Base-by-base conservation (phyloP, 306 rosid genomes). In the Luffa acutangula region DNA sequence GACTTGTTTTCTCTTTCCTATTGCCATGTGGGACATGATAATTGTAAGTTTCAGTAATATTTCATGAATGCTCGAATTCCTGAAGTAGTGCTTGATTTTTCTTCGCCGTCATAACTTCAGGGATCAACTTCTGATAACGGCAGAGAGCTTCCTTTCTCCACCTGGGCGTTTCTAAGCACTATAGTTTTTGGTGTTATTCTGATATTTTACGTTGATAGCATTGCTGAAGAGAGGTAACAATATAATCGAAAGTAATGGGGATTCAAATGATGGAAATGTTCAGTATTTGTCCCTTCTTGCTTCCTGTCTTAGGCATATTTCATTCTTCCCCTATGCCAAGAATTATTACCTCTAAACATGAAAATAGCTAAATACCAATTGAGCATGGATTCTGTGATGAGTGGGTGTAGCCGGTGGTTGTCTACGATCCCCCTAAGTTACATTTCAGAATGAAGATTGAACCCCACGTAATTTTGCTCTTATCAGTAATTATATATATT, bases 21-120 rank as follows among this genome's bases (percentile, higher is more conserved):
- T 90, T 77, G 98, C 98, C 86, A 91, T 96, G 98, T 91, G 98
- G 98, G 97, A 93, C 71, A 71, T 89, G 73, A 93, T 96, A 86
- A 87, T 96, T 63, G 98, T 96, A 86, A 90, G 98, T 86, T 81
- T 66, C 78, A 80, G 15, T 25, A 56, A 59, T 46, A 43, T 80
- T 86, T 31, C 49, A 21, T 18, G 81, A 41, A 51, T 58, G 31
- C 78, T 37, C 66, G 78, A 51, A 78, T 39, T 80, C 62, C 17
- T 83, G 48, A 78, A 73, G n/a, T 75, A 56, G 52, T 79, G 80
- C 62, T 79, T 62, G 72, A 64, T 74, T 79, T 70, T 21, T 21
- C 36, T 37, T 65, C 20, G 21, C 75, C 71, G 45, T 39, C 73
- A 18, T 77, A 37, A 73, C 72, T 66, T 14, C 70, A 91, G 99